A percentile compares a stretch with the other conserved stretches of the same genome.
Conservation (phyloP, 2,329 filamentous ascomycete genomes). For the Blastomyces parvus region DNA sequence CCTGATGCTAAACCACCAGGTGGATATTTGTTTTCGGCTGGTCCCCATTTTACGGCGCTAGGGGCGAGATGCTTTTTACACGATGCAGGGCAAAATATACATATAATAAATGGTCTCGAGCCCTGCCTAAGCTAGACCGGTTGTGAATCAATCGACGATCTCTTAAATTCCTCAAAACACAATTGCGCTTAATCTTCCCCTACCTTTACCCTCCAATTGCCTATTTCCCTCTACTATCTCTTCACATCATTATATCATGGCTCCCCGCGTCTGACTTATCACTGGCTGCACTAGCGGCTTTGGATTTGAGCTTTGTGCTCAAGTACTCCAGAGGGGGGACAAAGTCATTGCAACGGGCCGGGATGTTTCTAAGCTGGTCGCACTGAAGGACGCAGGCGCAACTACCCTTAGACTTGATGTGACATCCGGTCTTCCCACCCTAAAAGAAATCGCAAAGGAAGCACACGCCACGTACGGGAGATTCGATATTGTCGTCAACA, state of each 20-base stretch:
- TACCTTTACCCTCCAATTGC: not conserved
- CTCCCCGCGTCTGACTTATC: slow-evolving; percentile 27
- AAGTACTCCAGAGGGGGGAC: slow-evolving; percentile 21
- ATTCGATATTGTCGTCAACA: slow-evolving; percentile 31
- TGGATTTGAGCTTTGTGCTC: slow-evolving; percentile 22
- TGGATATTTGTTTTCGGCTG: too few species aligned
- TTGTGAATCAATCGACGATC: not conserved
- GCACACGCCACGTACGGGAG: slow-evolving; percentile 19
- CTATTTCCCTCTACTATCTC: not conserved
- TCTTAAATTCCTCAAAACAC: not conserved
- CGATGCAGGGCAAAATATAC: not conserved
- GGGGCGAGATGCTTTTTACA: not conserved
- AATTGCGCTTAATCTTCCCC: not conserved
- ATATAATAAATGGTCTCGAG: not conserved
- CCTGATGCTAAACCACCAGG: too few species aligned
- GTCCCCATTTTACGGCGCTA: not conserved
- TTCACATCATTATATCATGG: slow-evolving; percentile 9
- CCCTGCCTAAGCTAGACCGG: not conserved
- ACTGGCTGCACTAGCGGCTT: slow-evolving; percentile 30
- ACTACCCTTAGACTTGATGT: slow-evolving; percentile 22
- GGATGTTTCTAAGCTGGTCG: slow-evolving; percentile 20
- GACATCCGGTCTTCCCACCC: slow-evolving; percentile 16
- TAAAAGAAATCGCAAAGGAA: slow-evolving; percentile 16
- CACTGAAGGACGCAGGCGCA: slow-evolving; percentile 21
- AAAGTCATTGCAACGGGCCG: too few species aligned